Evolutionary conservation across 2,329 filamentous ascomycete species (phyloP), one percentile per base, ranked within the genome.

Genomic region (Chaetothyriales sp.): DNA sequence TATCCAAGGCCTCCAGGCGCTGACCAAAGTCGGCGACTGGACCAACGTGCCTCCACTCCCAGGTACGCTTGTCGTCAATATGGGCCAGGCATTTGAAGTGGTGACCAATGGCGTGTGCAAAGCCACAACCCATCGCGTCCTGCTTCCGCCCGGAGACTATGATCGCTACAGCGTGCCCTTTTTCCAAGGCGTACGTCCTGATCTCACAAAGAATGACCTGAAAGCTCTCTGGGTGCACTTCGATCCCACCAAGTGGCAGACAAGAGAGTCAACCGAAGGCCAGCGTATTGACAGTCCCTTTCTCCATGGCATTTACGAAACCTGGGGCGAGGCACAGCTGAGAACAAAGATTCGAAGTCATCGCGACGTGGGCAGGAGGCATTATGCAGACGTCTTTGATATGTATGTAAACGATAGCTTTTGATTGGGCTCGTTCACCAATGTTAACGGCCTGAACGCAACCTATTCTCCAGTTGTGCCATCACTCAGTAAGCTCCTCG

Each of bases 301-400:
- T 52, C 56, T 76, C 37, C 66, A 63, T 10, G 74, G 73, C 0
- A 68, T 66, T 43, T 77, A 77, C 53, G 70, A 76, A 49, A 77
- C 75, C 0, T 77, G 75, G 74, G 76, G 75, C 0, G 76, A 77
- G 61, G 70, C 72, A 5, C 74, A 77, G 62, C 59, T 78, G 43
- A 65, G 76, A 51, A 78, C 74, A 1, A 78, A 78, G 62, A 69
- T 77, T 9, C 64, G 74, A 10, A 77, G 74, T 51, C 75, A 77
- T 61, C 64, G 69, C 2, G 68, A 72, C 51, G 73, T 74, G 15
- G 75, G 75, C 2, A 64, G 50, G 52, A 70, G 59, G 57, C 76
- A 75, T 53, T 77, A 77, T 51, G 51, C 58, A 0, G 66, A 72
- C 40, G 70, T 78, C 0, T 76, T 68, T 61, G 70, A 76, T 1